Conservation (phyloP, 2,329 filamentous ascomycete species). For the Colletotrichum incanum region DNA sequence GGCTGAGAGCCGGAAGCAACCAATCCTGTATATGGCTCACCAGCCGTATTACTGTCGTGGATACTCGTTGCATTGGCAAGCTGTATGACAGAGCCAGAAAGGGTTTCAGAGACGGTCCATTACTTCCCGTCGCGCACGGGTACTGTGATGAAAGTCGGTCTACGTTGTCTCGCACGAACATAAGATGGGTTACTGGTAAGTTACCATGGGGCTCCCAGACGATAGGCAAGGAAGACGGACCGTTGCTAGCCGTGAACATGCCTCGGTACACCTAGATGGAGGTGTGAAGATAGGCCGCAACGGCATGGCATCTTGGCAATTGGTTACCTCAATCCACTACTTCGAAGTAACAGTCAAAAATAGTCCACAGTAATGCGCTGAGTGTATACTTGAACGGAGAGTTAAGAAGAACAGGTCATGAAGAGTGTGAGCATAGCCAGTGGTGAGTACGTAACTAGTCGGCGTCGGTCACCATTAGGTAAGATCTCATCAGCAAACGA, state of each 20-base stretch:
- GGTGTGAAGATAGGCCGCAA: too few relatives aligned
- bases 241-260: neutral
- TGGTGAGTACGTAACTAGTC: too few relatives aligned
- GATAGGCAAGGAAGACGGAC: neutral
- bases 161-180: neutral
- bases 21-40: neutral
- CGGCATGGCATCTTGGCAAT: too few relatives aligned
- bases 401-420: too few relatives aligned
- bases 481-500: too few relatives aligned
- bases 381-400: too few relatives aligned
- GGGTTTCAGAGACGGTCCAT: neutral
- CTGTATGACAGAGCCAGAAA: neutral
- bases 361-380: too few relatives aligned
- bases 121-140: neutral
- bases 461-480: too few relatives aligned
- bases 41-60: too few relatives aligned
- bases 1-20: neutral
- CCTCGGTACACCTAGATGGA: neutral
- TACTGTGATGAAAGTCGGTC: neutral
- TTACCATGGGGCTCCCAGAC: neutral
- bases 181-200: neutral
- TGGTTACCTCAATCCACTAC: too few relatives aligned
- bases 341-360: too few relatives aligned
- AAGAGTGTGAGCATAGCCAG: too few relatives aligned
- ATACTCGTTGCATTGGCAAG: neutral